These are phyloP conservation scores for Monilinia polystroma DNA, from an alignment of 2,329 filamentous ascomycete genomes.

Conservation along the genomic window DNA sequence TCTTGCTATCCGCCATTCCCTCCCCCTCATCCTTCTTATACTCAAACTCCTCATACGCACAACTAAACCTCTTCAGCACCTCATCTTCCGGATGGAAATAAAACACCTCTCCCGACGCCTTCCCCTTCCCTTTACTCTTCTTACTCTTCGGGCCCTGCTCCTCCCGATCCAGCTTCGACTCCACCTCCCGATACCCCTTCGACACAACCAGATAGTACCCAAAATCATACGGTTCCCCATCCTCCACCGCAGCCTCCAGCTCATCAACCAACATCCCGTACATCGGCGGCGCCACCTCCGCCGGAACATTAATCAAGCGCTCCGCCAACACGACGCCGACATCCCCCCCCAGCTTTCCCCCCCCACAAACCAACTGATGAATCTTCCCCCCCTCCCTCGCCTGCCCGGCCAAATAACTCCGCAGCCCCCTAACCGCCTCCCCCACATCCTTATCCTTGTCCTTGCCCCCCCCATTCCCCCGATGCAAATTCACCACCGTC, in stretches of 20 bases:
- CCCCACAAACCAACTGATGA: not conserved
- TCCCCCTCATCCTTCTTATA: slow-evolving; percentile 79
- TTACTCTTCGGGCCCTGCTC: slow-evolving; percentile 55
- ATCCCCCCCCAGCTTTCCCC: not conserved
- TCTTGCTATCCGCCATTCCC: slow-evolving; percentile 81
- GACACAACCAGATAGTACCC: slow-evolving; percentile 89
- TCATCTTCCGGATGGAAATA: slow-evolving; percentile 98
- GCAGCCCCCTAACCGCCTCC: slow-evolving; percentile 67
- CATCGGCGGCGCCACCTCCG: slow-evolving; percentile 87
- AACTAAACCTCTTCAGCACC: slow-evolving; percentile 73
- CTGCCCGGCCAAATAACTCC: slow-evolving; percentile 65
- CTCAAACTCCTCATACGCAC: slow-evolving; percentile 67
- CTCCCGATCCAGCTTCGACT: slow-evolving; percentile 72
- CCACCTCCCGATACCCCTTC: slow-evolving; percentile 88
- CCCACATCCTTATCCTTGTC: slow-evolving; percentile 60
- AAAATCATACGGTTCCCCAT: slow-evolving; percentile 90
- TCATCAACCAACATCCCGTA: slow-evolving; percentile 94
- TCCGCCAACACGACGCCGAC: slow-evolving; percentile 88
- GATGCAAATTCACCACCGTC: slow-evolving; percentile 78
- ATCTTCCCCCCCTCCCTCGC: slow-evolving; percentile 43
- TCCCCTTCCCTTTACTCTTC: slow-evolving; percentile 62
- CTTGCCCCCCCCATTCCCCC: slow-evolving; percentile 69
- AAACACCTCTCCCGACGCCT: slow-evolving; percentile 58
- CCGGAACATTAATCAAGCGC: slow-evolving; percentile 93
- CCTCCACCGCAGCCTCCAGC: slow-evolving; percentile 81